Base-by-base conservation (phyloP, 2,329 filamentous ascomycete genomes). In the Colletotrichum viniferum region DNA sequence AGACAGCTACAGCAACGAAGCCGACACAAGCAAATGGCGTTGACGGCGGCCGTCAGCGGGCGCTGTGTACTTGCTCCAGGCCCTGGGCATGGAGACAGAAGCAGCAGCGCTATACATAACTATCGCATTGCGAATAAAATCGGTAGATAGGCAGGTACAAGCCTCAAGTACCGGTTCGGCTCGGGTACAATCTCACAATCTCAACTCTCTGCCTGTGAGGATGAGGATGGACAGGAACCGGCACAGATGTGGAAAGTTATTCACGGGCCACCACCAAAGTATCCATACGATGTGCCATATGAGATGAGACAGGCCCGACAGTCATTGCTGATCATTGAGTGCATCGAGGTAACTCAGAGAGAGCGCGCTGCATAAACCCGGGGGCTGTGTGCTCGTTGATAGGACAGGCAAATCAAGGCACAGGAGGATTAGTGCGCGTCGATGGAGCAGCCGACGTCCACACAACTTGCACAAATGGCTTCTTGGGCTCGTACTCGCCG, bases 91-190 rank as follows among this genome's bases (percentile, higher is more conserved):
- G 52, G 61, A 61, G 43, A 52, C 43, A 21, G 43, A 52, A 21
- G 43, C 43, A n/a, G 65, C 70, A 69, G 48, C 64, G 30, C 71
- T 69, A 74, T 65, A 66, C 34, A 71, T 9, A 69, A 65, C 71
- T 71, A 76, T 76, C 74, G 74, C 71, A 65, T 38, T 52, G 43
- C 43, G 43, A 24, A 13, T 48, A 36, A 30, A 16, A 58, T 30
- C 52, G 32, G 66, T 28, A 13, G 30, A 9, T 3, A 5, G 24
- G 34, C 24, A 43, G 14, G 21, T 48, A 38, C 48, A 24, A 24
- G 14, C 55, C 36, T 13, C 21, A 64, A 89, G 86, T 8, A 90
- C 89, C 30, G 87, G 3, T 26, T 10, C 21, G 21, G 66, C 36
- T 21, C 7, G 30, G 65, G 73, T 76, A 77, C 75, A 69, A 64